Percentiles rank a stretch among this genome's conserved stretches.
These are phyloP conservation scores for Zoysia matrella DNA, from an alignment of 202 grass and related monocot genomes.

Conservation along the genomic window DNA sequence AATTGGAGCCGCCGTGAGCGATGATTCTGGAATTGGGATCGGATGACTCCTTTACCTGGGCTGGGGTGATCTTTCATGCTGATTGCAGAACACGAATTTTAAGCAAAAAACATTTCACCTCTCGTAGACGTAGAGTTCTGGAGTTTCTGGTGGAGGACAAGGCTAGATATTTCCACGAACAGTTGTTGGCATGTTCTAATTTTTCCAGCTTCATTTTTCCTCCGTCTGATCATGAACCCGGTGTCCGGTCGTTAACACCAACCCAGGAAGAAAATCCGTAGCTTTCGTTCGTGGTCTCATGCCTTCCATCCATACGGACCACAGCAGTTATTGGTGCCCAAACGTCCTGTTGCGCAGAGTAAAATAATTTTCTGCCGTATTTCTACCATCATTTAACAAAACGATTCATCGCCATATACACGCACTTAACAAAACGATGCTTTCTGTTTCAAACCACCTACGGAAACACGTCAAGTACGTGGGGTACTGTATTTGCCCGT, in stretches of 20 bases:
- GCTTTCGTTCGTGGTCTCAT: background rate
- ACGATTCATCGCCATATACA: background rate
- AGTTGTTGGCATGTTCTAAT: conserved; percentile 4
- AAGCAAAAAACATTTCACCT: no score
- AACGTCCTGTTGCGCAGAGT: background rate
- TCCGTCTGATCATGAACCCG: conserved; percentile 18
- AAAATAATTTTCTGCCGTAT: background rate
- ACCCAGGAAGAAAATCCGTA: background rate
- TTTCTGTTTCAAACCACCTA: background rate
- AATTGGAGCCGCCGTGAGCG: background rate
- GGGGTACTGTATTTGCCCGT: background rate
- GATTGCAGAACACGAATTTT: background rate
- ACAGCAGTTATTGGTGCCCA: background rate
- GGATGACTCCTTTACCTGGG: background rate
- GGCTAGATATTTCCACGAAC: conserved; percentile 37
- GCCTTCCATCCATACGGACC: no score
- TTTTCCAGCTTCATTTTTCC: background rate
- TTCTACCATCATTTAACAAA: background rate
- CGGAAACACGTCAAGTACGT: background rate
- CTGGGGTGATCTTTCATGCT: background rate
- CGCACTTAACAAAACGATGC: background rate
- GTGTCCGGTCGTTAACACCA: background rate
- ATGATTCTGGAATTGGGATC: background rate
- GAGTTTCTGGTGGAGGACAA: background rate
- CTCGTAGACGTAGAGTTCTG: background rate